Conservation (phyloP, 768 basidiomycete species). For the Rhodosporidiobolus sp. region DNA sequence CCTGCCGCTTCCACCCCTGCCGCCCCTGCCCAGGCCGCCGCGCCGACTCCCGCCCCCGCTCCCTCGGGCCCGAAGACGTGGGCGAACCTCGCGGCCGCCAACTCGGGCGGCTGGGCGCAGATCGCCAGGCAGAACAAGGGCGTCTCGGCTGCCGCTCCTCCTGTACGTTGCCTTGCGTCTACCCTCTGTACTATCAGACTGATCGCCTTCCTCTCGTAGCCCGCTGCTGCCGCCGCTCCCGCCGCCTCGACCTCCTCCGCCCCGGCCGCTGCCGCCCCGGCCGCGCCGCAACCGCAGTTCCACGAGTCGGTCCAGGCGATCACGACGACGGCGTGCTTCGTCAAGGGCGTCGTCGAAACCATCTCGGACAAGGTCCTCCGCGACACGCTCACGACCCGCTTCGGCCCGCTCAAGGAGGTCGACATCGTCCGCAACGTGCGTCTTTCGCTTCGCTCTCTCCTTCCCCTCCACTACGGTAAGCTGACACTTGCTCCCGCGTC, state of each 20-base stretch:
- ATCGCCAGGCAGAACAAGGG: slow-evolving; percentile 75
- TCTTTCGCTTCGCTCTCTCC: not conserved
- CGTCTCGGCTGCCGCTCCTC: slow-evolving; percentile 60
- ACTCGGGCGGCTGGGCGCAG: slow-evolving; percentile 77
- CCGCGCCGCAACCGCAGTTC: slow-evolving; percentile 55
- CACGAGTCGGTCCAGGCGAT: slow-evolving; percentile 51
- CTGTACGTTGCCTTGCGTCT: slow-evolving; percentile 22
- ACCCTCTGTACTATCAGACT: not conserved
- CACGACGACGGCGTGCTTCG: slow-evolving; percentile 76
- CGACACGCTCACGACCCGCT: slow-evolving; percentile 58
- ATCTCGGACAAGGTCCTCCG: slow-evolving; percentile 59
- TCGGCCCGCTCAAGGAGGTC: slow-evolving; percentile 78
- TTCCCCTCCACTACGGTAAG: not conserved
- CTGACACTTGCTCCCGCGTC: not conserved
- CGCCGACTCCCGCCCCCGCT: slow-evolving; percentile 52
- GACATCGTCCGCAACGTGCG: slow-evolving; percentile 69
- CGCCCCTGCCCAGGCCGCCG: slow-evolving; percentile 45
- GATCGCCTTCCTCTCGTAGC: not conserved
- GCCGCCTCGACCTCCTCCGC: not conserved
- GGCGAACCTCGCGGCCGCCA: slow-evolving; percentile 85
- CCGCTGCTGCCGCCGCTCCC: slow-evolving; percentile 14
- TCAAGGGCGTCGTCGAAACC: slow-evolving; percentile 80
- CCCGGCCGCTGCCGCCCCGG: not conserved
- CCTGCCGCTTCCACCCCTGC: slow-evolving; percentile 47
- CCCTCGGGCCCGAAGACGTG: slow-evolving; percentile 69